Conservation (phyloP, 2,329 filamentous ascomycete species). For the Teratosphaeria gauchensis region DNA sequence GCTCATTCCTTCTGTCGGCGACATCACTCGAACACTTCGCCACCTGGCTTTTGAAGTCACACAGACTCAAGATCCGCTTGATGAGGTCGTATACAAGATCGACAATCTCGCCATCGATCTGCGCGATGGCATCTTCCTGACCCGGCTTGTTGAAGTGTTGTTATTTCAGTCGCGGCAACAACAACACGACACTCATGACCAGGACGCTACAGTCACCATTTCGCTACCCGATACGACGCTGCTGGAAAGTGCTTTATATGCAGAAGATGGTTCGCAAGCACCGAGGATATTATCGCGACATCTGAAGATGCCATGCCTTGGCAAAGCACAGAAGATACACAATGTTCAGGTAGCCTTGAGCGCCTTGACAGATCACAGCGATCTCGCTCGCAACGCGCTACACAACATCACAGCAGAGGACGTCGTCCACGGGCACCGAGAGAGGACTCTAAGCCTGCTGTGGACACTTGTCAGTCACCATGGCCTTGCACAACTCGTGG, state of each 20-base stretch:
- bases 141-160: slow-evolving; percentile 49
- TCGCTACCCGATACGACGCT: slow-evolving; percentile 36
- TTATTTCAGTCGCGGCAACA: slow-evolving; percentile 29
- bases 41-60: slow-evolving; percentile 48
- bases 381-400: slow-evolving; percentile 32
- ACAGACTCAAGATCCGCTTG: slow-evolving; percentile 46
- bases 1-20: slow-evolving; percentile 49
- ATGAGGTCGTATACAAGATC: slow-evolving; percentile 50
- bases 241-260: slow-evolving; percentile 26
- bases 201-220: slow-evolving; percentile 35
- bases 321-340: slow-evolving; percentile 47
- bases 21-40: slow-evolving; percentile 45
- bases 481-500: slow-evolving; percentile 44
- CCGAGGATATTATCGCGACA: slow-evolving; percentile 45
- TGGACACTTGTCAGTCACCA: slow-evolving; percentile 51
- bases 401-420: slow-evolving; percentile 44
- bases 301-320: slow-evolving; percentile 48
- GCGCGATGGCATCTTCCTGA: slow-evolving; percentile 51
- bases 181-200: background rate
- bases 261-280: slow-evolving; percentile 25
- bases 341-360: slow-evolving; percentile 51
- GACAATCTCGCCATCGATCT: slow-evolving; percentile 53
- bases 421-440: slow-evolving; percentile 54
- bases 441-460: slow-evolving; percentile 52
- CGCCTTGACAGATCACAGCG: slow-evolving; percentile 38